Evolutionary conservation across 2,329 filamentous ascomycete species (phyloP), one percentile per base, ranked within the genome.

Genomic region (Nothophaeocryptopus gaeumannii): DNA sequence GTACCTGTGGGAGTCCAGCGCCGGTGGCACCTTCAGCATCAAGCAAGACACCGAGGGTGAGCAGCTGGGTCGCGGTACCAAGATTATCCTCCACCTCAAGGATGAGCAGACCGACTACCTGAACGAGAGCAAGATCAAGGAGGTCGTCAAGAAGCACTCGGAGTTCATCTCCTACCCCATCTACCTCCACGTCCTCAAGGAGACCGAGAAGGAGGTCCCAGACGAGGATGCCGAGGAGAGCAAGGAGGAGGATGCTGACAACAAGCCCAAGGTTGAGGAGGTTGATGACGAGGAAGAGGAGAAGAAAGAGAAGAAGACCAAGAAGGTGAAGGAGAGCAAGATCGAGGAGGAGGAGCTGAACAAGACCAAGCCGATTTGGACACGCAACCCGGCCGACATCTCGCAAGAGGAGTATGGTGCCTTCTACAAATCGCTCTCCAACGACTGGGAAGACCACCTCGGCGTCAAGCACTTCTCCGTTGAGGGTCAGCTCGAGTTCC

Each of bases 101-200:
- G 93, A 99, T 67, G 93, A 99, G 84, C 93, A 99, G 83, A 81
- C 80, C 61, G 93, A 97, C 75, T 99, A 96, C 85, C 82, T 97
- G 64, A 95, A 97, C 77, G 93, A 99, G 87, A 82, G 82, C 82
- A 93, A 92, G 83, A 87, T 99, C 82, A 99, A 99, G 88, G 93
- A 99, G 83, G 92, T 99, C 63, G 91, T 99, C 82, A 97, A 97
- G 90, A 99, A 99, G 89, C 93, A 99, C 88, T 97, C 93, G 72
- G 93, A 99, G 81, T 99, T 99, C 84, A 99, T 99, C 81, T 97
- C 93, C 44, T 99, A 99, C 84, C 93, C 93, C 71, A 99, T 99
- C 86, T 99, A 96, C 84, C 92, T 99, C 64, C 93, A 99, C 80
- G 91, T 99, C 70, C 78, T 88, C 74, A 99, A 99, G 88, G 93